A percentile compares a stretch with the other conserved stretches of the same genome.
phyloP scores from a whole-genome alignment of 441 rosid genomes.

The Gossypium armourianum region DNA sequence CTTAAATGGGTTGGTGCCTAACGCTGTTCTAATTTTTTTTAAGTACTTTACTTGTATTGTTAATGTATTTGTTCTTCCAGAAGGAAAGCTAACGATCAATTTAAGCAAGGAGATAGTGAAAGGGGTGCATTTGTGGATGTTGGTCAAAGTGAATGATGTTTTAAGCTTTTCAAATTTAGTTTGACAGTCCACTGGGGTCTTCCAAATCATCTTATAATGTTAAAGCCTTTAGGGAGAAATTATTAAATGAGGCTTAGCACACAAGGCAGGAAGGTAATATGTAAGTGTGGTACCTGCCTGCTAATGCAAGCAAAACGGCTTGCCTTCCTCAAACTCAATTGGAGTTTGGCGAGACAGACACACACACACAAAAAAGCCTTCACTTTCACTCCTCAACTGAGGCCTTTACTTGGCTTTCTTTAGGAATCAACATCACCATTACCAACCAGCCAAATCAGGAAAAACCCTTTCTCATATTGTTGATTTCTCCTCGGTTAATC shows the following conservation, averaged over 20 bases:
- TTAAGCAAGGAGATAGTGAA: slow-evolving; percentile 13
- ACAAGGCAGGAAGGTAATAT: slow-evolving; percentile 52
- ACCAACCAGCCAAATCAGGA: slow-evolving; percentile 20
- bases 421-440: slow-evolving; percentile 17
- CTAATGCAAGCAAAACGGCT: slow-evolving; percentile 39
- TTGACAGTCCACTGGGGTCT: slow-evolving; percentile 8
- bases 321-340: slow-evolving; percentile 25
- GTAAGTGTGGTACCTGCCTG: slow-evolving; percentile 32
- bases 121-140: not conserved
- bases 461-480: slow-evolving; percentile 2
- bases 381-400: slow-evolving; percentile 24
- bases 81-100: slow-evolving; percentile 15
- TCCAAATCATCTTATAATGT: not conserved
- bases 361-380: slow-evolving; percentile 14
- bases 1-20: slow-evolving; percentile 34
- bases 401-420: slow-evolving; percentile 5
- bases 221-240: not conserved
- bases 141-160: slow-evolving; percentile 11
- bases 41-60: slow-evolving; percentile 4
- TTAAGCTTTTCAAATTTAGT: not conserved
- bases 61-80: slow-evolving; percentile 11
- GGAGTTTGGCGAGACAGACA: slow-evolving; percentile 26
- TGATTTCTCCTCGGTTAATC: not conserved
- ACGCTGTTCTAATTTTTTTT: slow-evolving; percentile 19
- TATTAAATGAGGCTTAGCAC: slow-evolving; percentile 23